These are phyloP conservation scores for Hypomyces perniciosus DNA, from an alignment of 2,329 filamentous ascomycete species.

Conservation along the genomic window DNA sequence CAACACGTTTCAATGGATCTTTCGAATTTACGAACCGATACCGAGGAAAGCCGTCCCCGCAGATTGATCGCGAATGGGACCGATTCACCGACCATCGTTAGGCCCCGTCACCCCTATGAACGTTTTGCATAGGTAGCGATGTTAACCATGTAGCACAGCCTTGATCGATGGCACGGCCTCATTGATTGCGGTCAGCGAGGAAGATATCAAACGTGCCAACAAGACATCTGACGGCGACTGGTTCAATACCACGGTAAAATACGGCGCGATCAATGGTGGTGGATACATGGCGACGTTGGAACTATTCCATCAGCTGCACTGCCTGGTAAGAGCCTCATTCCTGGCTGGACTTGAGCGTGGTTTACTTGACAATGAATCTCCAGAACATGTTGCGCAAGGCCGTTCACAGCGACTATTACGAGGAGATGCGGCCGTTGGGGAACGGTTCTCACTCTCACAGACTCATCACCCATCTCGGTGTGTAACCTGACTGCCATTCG, in stretches of 20 bases:
- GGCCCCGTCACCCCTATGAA: no score
- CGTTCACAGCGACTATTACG: no score
- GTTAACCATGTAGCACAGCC: no score
- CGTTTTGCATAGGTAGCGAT: no score
- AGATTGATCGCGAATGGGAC: neutral
- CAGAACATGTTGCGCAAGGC: neutral
- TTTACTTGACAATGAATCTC: neutral
- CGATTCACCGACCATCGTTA: neutral
- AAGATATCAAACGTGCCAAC: neutral
- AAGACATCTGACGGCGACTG: neutral
- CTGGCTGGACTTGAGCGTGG: neutral
- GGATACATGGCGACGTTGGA: constrained; percentile 5
- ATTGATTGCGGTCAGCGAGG: neutral
- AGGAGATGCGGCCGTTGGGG: no score
- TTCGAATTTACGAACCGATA: neutral
- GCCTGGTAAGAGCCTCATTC: neutral
- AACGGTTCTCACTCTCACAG: no score
- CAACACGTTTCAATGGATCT: no score
- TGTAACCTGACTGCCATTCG: no score
- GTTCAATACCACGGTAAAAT: neutral
- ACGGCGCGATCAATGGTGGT: neutral
- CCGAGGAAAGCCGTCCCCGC: no score
- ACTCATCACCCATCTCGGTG: no score
- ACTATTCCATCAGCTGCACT: constrained; percentile 9
- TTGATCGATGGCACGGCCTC: neutral